Base-by-base conservation (phyloP, 2,329 filamentous ascomycete genomes). In the Colletotrichum lentis region DNA sequence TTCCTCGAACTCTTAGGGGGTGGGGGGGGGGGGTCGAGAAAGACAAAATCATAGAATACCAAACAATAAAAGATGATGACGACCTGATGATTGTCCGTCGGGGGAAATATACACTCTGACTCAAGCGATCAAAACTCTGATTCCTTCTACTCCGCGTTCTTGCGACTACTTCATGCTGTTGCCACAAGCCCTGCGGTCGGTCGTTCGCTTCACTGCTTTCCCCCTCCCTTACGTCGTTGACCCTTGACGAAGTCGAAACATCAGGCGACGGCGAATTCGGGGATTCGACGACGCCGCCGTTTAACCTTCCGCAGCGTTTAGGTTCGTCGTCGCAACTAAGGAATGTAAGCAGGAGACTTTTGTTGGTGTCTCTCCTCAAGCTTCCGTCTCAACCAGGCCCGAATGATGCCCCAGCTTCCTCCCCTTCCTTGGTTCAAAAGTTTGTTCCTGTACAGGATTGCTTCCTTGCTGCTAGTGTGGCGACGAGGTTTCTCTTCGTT, bases 301-400 rank as follows among this genome's bases (percentile, higher is more conserved):
- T 67, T 60, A 55, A 47, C 50, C 53, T 65, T 65, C 35, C 8
- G n/a, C 35, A 22, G 22, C 43, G 43, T 49, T 43, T 41, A 35
- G 57, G 22, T 47, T 62, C 18, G 16, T 62, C 55, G 52, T 53
- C 46, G 47, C 52, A 39, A 50, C 54, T 55, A 43, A 35, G 31
- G 31, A 10, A 7, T 35, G 31, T 24, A 56, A 52, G 54, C 50
- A 53, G 41, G 52, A 59, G 55, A 68, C 61, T 68, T 68, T 68
- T 67, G 11, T n/a, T 44, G 31, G 37, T 53, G 31, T 53, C 31
- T 27, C 35, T 16, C 27, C 16, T 57, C 59, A 18, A 55, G 43
- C 16, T 52, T 37, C 39, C 54, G 44, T 44, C 52, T 47, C 52
- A 49, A 59, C 20, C 20, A 39, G 31, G 47, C 20, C 44, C 24